These are phyloP conservation scores for Hanseniaspora clermontiae DNA, from an alignment of 805 yeast species.

Conservation along the genomic window DNA sequence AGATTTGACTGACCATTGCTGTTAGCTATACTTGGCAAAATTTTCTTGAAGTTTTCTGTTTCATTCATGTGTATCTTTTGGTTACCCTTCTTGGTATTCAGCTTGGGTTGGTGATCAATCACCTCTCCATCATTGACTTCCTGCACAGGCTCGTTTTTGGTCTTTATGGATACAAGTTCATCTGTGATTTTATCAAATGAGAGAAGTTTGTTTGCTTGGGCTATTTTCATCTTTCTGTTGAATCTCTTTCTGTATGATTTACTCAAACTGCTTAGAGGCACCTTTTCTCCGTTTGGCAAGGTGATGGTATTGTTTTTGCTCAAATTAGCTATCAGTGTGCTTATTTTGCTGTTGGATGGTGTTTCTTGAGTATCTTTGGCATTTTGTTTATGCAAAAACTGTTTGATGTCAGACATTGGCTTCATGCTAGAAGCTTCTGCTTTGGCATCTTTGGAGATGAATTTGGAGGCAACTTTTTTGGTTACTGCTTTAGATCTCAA, in stretches of 20 bases:
- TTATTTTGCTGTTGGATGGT: slow-evolving; percentile 31
- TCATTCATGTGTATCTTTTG: slow-evolving; percentile 46
- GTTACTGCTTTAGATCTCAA: slow-evolving; percentile 8
- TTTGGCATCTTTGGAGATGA: slow-evolving; percentile 2
- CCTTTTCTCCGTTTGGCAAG: slow-evolving; percentile 14
- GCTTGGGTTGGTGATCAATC: slow-evolving; percentile 37
- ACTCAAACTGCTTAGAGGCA: slow-evolving; percentile 2
- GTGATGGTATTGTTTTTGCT: slow-evolving; percentile 20
- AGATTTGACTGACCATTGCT: slow-evolving; percentile 42
- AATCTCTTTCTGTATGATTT: slow-evolving; percentile 34
- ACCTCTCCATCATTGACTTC: not conserved
- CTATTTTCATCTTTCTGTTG: slow-evolving; percentile 53
- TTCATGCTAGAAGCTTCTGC: slow-evolving; percentile 11
- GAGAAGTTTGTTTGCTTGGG: slow-evolving; percentile 48
- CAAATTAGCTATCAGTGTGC: slow-evolving; percentile 28
- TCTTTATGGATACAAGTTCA: slow-evolving; percentile 7
- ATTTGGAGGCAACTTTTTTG: slow-evolving; percentile 10
- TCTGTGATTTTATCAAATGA: slow-evolving; percentile 28
- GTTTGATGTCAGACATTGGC: slow-evolving; percentile 29
- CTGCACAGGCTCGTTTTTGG: slow-evolving; percentile 4
- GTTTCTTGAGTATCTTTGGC: slow-evolving; percentile 40
- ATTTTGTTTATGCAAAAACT: slow-evolving; percentile 42
- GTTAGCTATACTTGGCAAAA: slow-evolving; percentile 30
- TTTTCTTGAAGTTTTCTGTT: slow-evolving; percentile 43
- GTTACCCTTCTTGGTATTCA: slow-evolving; percentile 42